Evolutionary conservation across 1,284 basidiomycete genomes (phyloP), one percentile per base, ranked within the genome.

Genomic region (Omphalotus olearius): DNA sequence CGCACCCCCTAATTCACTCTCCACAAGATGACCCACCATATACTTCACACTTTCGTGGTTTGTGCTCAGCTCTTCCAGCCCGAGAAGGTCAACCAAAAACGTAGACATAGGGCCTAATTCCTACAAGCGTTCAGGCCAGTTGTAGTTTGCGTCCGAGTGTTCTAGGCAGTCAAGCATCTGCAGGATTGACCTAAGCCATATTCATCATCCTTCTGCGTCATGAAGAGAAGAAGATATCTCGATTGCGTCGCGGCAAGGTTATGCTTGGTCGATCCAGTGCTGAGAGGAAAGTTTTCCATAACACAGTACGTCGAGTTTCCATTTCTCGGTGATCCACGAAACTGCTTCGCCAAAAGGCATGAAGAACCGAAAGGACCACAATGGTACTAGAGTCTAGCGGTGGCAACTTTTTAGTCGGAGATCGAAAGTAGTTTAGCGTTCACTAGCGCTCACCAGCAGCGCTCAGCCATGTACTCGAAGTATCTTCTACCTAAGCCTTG

Each of bases 81-180:
- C 97, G 0, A 97, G 96, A 4, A 98, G 80, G 68, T 99, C 97
- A 66, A 99, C 97, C 37, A 99, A 74, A 43, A 98, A n/a, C 80
- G 69, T 97, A 98, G 44, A 83, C 77, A 51, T 90, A 37, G 41
- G 76, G 69, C 82, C 85, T 1, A 92, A 70, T 60, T 80, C 80
- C 51, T 78, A 78, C 60, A 98, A 69, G 43, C 83, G 69, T 35
- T 78, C 78, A 20, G 99, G 78, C 97, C 97, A 99, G 67, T 98
- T 95, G 59, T 89, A 82, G 68, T 99, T 98, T 20, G 81, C 85
- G 63, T 99, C 95, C 18, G 99, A 80, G 66, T 98, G 98, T 66
- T 99, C 97, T 78, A 98, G 90, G 66, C 93, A 96, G 66, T 95
- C 99, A 14, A 99, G 73, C 87, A 98, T 94, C n/a, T 2, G 85